Conservation (phyloP, 1,284 basidiomycete genomes). For the Mycosarcoma mackinlayi region DNA sequence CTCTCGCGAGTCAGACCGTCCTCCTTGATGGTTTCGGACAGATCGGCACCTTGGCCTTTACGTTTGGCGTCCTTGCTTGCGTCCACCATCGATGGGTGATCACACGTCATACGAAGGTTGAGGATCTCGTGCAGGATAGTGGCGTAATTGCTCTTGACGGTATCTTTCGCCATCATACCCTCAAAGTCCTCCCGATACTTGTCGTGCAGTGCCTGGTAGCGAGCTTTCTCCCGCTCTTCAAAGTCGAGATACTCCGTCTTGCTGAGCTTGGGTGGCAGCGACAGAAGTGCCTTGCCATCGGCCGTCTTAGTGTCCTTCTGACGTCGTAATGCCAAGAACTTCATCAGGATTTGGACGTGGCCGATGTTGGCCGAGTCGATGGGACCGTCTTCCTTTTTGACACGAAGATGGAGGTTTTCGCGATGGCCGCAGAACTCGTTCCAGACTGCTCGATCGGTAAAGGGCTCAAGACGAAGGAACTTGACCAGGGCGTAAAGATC, state of each 20-base stretch:
- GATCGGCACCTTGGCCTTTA: constrained; percentile 74
- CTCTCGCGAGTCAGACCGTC: constrained; percentile 83
- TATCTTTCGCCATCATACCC: constrained; percentile 85
- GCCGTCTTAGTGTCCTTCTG: constrained; percentile 89
- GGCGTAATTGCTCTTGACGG: constrained; percentile 93
- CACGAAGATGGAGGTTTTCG: constrained; percentile 74
- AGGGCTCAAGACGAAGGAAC: constrained; percentile 89
- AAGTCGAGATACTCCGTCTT: constrained; percentile 87
- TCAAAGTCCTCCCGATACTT: constrained; percentile 90
- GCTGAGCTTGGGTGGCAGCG: constrained; percentile 83
- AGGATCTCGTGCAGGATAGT: constrained; percentile 87
- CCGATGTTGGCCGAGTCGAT: constrained; percentile 86
- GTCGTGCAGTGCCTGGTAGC: constrained; percentile 88
- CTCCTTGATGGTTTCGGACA: constrained; percentile 73
- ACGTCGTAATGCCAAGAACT: constrained; percentile 91
- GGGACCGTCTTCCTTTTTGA: constrained; percentile 49
- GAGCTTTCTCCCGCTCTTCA: constrained; percentile 80
- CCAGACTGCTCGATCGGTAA: constrained; percentile 93
- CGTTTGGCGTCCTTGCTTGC: constrained; percentile 68
- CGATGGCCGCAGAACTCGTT: constrained; percentile 90
- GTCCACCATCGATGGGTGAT: constrained; percentile 90
- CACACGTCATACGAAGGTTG: constrained; percentile 90
- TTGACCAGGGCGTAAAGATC: constrained; percentile 97
- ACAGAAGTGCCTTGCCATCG: constrained; percentile 84
- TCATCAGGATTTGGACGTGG: constrained; percentile 96